Conservation (phyloP, 768 basidiomycete species). For the Tephrocybe rancida region DNA sequence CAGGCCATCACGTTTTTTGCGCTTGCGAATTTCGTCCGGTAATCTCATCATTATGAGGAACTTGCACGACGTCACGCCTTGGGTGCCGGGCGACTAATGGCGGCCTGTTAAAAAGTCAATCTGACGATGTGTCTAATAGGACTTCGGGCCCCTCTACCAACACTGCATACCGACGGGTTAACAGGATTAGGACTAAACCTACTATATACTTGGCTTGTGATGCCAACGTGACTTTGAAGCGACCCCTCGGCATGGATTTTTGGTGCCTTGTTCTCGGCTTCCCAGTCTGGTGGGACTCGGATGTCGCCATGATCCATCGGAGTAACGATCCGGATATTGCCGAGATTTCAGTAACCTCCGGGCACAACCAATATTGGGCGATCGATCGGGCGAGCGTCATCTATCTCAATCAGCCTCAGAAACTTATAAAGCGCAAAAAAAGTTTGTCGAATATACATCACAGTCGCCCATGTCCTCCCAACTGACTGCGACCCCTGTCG, state of each 20-base stretch:
- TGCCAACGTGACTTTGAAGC: not conserved
- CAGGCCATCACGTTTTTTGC: slow-evolving; percentile 10
- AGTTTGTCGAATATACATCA: slow-evolving; percentile 29
- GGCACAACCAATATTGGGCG: slow-evolving; percentile 15
- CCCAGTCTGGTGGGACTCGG: not conserved
- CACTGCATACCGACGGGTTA: slow-evolving; percentile 1
- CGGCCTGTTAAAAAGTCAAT: not conserved
- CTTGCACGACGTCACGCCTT: not conserved
- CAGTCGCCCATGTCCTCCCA: slow-evolving; percentile 35
- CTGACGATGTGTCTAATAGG: no score
- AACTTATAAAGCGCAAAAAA: slow-evolving; percentile 40
- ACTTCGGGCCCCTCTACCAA: slow-evolving; percentile 6
- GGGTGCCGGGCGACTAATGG: not conserved
- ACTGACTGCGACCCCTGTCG: slow-evolving; percentile 32
- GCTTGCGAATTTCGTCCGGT: slow-evolving; percentile 2
- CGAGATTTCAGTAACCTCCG: slow-evolving; percentile 24
- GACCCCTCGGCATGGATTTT: slow-evolving; percentile 13
- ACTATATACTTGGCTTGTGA: not conserved
- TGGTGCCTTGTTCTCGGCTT: slow-evolving; percentile 24
- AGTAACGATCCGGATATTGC: slow-evolving; percentile 28
- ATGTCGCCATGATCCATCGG: slow-evolving; percentile 5
- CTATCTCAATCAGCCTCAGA: slow-evolving; percentile 21
- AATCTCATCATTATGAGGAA: slow-evolving; percentile 6
- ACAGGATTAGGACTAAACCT: no score
- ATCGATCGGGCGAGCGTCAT: slow-evolving; percentile 30